Conservation (phyloP, 1,284 basidiomycete species). For the Phlebopus sp. region DNA sequence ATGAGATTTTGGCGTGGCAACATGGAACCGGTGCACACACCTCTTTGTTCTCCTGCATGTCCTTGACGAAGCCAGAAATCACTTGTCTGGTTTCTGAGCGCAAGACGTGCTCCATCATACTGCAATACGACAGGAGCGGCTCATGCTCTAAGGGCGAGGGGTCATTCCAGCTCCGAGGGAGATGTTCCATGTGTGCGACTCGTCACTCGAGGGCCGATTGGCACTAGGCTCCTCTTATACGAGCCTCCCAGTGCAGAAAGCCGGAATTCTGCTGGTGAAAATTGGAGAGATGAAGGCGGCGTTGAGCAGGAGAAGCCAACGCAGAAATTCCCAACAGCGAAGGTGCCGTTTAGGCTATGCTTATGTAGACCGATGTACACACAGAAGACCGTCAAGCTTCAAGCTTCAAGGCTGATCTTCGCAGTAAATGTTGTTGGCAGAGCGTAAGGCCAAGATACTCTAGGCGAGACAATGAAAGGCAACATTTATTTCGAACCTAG, state of each 20-base stretch:
- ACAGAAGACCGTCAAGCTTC: too few species aligned
- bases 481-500: slow-evolving; percentile 54
- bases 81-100: background rate
- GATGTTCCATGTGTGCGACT: slow-evolving; percentile 3
- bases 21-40: slow-evolving; percentile 15
- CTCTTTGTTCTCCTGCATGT: slow-evolving; percentile 12
- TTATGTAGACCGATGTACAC: background rate
- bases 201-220: slow-evolving; percentile 14
- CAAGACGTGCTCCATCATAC: background rate
- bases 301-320: background rate
- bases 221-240: background rate
- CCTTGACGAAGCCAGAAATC: slow-evolving; percentile 10
- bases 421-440: background rate
- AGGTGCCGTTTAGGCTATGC: background rate
- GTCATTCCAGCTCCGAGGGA: slow-evolving; percentile 18
- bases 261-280: background rate
- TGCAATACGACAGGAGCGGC: slow-evolving; percentile 14
- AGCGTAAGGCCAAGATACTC: slow-evolving; percentile 5
- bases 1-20: background rate
- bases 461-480: slow-evolving; percentile 9
- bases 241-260: background rate
- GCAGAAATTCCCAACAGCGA: background rate
- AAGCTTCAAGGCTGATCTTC: too few species aligned
- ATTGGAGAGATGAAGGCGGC: background rate
- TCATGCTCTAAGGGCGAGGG: slow-evolving; percentile 21